Evolutionary conservation across 176 grass and related monocot genomes (phyloP), one percentile per base, ranked within the genome.

Genomic region (Rhynchospora pubera): DNA sequence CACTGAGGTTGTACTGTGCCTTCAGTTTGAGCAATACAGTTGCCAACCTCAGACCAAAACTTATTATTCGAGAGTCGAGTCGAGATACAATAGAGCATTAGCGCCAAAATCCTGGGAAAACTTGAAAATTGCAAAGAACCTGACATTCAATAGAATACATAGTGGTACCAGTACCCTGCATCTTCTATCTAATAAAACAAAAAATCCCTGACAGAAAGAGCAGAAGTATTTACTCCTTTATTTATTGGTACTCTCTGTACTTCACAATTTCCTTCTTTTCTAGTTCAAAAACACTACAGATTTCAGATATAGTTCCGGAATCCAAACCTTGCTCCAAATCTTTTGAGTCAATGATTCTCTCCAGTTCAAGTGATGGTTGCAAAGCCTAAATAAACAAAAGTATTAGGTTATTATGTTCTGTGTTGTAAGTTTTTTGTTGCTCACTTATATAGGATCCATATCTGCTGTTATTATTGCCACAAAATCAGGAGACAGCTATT

Each of bases 261-360:
- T 97, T 97, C 34, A 92, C 18, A 51, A 97, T 85, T 70, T 92
- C 94, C 12, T 92, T 87, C 85, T 87, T 94, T 53, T 97, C 88
- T 56, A 97, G 76, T 66, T 92, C 78, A 58, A 87, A 97, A 50
- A 64, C 62, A 63, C 89, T 50, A 77, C 94, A 94, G 28, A 97
- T 97, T 6, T 24, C 87, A 0, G 83, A 94, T 70, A 97, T 87
- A 5, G 86, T 89, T 64, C 77, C 83, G 57, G 86, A 92, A 79
- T 93, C 87, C 79, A 97, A 79, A 34, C 90, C 89, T 81, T 92
- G 89, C 60, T 91, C 83, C 69, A 87, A 84, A 61, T 72, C 82
- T 86, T 82, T 85, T 48, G 64, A 81, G 56, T 73, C 14, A 0
- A 97, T 86, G 57, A 94, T 86, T 45, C 58, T 83, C 58, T 87